phyloP scores from a whole-genome alignment of 148 eudicot species.

The Rhododendron simsii region DNA sequence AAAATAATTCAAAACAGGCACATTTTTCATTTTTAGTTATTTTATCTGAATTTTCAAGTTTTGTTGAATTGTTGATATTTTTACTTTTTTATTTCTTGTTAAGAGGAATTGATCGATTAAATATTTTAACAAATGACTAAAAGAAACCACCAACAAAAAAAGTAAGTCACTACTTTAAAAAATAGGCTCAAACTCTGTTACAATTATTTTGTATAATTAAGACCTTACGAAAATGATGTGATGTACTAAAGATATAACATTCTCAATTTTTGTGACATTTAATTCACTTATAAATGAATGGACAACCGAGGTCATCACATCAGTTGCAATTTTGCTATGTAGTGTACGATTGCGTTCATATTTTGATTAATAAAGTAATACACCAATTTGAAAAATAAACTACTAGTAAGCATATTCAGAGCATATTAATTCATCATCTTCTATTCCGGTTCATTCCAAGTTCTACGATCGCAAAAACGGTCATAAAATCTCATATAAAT shows the following conservation, averaged over 20 bases:
- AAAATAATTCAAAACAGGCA: no score
- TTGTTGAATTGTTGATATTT: no score
- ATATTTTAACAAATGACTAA: background rate
- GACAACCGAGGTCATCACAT: background rate
- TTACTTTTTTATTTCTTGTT: background rate
- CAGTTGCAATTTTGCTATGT: background rate
- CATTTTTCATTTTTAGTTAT: background rate
- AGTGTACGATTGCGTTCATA: background rate
- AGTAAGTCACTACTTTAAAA: background rate
- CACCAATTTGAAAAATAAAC: background rate
- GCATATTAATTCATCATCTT: background rate
- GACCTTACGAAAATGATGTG: background rate
- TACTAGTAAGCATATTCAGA: background rate
- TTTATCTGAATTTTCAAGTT: no score
- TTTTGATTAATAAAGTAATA: background rate
- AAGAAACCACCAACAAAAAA: background rate
- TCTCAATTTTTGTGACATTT: background rate
- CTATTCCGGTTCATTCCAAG: background rate
- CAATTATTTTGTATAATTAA: background rate
- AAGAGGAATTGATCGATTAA: background rate
- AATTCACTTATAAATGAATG: background rate
- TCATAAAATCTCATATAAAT: background rate
- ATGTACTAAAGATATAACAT: background rate
- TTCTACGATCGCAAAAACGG: background rate
- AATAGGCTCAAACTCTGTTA: background rate